phyloP scores from a whole-genome alignment of 306 rosid genomes.

The Malus fusca region DNA sequence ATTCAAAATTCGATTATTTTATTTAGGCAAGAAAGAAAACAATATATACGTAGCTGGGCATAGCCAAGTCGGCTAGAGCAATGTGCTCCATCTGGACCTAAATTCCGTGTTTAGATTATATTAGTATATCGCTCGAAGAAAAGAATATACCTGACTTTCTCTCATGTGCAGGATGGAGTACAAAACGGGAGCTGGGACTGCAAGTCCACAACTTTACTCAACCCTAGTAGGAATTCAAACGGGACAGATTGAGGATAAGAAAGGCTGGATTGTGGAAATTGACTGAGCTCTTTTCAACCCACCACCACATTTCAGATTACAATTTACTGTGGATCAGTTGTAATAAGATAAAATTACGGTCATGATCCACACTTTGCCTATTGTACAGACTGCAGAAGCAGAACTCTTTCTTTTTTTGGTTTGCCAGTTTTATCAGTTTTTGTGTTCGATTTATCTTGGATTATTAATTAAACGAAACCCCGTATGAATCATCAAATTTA shows the following conservation, averaged over 20 bases:
- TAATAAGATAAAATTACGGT: background rate
- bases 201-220: slow-evolving; percentile 34
- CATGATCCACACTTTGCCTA: background rate
- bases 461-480: background rate
- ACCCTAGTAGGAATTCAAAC: slow-evolving; percentile 62
- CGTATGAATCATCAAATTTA: too few relatives aligned
- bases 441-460: background rate
- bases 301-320: background rate
- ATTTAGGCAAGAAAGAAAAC: background rate
- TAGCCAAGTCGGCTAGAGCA: too few relatives aligned
- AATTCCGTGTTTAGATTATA: background rate
- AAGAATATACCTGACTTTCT: background rate
- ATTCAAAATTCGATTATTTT: background rate
- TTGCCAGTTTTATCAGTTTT: background rate
- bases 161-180: slow-evolving; percentile 50
- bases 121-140: too few relatives aligned
- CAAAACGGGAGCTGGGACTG: slow-evolving; percentile 44
- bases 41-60: too few relatives aligned
- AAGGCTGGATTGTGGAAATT: slow-evolving; percentile 67
- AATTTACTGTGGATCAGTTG: background rate
- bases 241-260: slow-evolving; percentile 53
- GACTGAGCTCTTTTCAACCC: slow-evolving; percentile 4
- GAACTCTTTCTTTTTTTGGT: background rate
- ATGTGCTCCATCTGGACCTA: background rate
- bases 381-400: background rate